Base-by-base conservation (phyloP, 805 yeast genomes). In the Novakomyces olei region DNA sequence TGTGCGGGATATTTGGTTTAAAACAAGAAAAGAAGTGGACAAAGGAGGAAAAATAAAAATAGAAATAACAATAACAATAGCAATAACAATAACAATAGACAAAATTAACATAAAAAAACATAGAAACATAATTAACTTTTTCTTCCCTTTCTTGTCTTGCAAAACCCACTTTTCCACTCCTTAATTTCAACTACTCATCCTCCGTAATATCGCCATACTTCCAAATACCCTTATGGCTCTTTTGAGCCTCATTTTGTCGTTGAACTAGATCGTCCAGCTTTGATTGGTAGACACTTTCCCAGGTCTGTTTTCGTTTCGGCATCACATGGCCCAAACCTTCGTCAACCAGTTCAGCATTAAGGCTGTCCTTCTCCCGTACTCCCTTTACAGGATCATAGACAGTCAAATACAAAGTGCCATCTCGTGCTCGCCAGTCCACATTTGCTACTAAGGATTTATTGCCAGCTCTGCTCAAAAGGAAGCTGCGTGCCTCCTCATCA, bases 211-310 rank as follows among this genome's bases (percentile, higher is more conserved):
- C 72, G 45, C 66, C 74, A 43, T 66, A 47, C 17, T 53, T 51
- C 93, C 93, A 79, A 4, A 78, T 34, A n/a, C 92, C 92, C 41
- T 60, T 49, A 42, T 61, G 64, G 27, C 50, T 54, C 1, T 44
- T 41, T 45, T 65, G 63, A 3, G 93, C 92, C 4, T 46, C 47
- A 19, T 61, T 67, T 50, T 75, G 73, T n/a, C 22, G 27, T 10
- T 23, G 15, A 23, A 38, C 18, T 27, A 41, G 26, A 17, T 24
- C 32, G 9, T 17, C n/a, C 5, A 40, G 26, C 12, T 16, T 32
- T 3, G 32, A 28, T 4, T 36, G 10, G 35, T 25, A 19, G 27
- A 26, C 10, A 14, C 12, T 19, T 36, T 29, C 27, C 31, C 37
- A 17, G 19, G 28, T 7, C 32, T 26, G 5, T 27, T 24, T n/a